These are phyloP conservation scores for Tylopilus cervinicoccineus DNA, from an alignment of 768 basidiomycete species.

Conservation along the genomic window DNA sequence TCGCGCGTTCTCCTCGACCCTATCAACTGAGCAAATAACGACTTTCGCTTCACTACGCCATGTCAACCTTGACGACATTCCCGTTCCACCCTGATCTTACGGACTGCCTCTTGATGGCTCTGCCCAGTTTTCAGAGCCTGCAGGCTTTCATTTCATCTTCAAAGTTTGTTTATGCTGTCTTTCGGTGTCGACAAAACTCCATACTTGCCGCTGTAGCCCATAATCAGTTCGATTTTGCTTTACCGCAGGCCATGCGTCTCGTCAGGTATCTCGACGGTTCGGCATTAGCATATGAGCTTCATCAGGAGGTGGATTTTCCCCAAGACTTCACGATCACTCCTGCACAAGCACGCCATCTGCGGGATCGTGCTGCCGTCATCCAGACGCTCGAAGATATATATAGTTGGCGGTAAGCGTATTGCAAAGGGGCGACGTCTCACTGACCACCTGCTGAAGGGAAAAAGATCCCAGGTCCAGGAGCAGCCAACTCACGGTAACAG, in stretches of 20 bases:
- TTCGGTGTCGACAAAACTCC: slow-evolving; percentile 27
- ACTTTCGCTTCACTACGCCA: background rate
- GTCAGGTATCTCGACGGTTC: slow-evolving; percentile 14
- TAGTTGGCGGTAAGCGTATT: slow-evolving; percentile 33
- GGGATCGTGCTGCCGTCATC: slow-evolving; percentile 23
- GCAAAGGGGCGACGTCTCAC: background rate
- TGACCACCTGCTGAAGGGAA: slow-evolving; percentile 22
- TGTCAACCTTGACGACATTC: background rate
- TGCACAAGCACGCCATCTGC: slow-evolving; percentile 22
- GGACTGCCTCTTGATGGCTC: slow-evolving; percentile 25
- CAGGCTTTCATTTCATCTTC: slow-evolving; percentile 24
- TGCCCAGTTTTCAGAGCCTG: slow-evolving; percentile 30
- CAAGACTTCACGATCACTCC: slow-evolving; percentile 10
- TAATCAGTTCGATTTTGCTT: slow-evolving; percentile 27
- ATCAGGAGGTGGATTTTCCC: slow-evolving; percentile 2
- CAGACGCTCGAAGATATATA: slow-evolving; percentile 35
- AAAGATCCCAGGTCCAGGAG: slow-evolving; percentile 33
- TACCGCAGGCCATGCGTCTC: slow-evolving; percentile 30
- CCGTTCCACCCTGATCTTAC: slow-evolving; percentile 28
- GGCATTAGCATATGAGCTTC: slow-evolving; percentile 7
- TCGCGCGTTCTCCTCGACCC: background rate
- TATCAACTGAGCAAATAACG: background rate
- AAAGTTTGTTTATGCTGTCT: slow-evolving; percentile 30
- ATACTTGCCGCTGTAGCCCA: slow-evolving; percentile 29
- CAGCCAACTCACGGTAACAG: slow-evolving; percentile 28